Conservation (phyloP, 805 yeast species). For the Kazachstania taianensis region DNA sequence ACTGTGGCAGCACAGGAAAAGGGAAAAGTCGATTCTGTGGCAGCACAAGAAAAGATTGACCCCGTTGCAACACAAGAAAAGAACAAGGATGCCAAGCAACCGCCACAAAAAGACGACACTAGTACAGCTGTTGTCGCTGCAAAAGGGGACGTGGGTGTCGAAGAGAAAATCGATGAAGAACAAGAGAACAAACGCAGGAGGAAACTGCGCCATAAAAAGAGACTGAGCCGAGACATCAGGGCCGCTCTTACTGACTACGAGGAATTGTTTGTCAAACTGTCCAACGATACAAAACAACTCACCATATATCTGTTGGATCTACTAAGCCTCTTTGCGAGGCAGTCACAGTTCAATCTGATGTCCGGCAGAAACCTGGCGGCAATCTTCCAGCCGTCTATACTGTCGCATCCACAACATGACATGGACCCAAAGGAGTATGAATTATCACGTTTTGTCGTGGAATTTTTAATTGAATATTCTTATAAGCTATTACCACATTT, state of each 20-base stretch:
- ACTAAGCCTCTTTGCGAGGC: slow-evolving; percentile 72
- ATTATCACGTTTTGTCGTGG: slow-evolving; percentile 73
- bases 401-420: slow-evolving; percentile 88
- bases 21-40: not conserved
- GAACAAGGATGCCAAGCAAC: slow-evolving; percentile 3
- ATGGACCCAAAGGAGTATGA: slow-evolving; percentile 89
- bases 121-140: not conserved
- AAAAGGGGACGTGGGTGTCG: slow-evolving; percentile 3
- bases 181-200: slow-evolving; percentile 26
- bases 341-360: slow-evolving; percentile 75
- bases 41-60: slow-evolving; percentile 3
- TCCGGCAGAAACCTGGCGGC: slow-evolving; percentile 89
- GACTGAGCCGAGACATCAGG: slow-evolving; percentile 52
- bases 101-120: not conserved
- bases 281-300: slow-evolving; percentile 70
- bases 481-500: slow-evolving; percentile 60
- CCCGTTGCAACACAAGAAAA: slow-evolving; percentile 14
- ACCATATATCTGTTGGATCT: slow-evolving; percentile 80
- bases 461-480: slow-evolving; percentile 80
- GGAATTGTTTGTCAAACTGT: slow-evolving; percentile 53
- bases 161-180: slow-evolving; percentile 8
- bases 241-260: slow-evolving; percentile 67
- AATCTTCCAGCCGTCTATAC: slow-evolving; percentile 91
- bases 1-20: not conserved
- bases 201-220: slow-evolving; percentile 42